Evolutionary conservation across 176 grass and related monocot species (phyloP).

Genomic region (Oryza glumipatula): DNA sequence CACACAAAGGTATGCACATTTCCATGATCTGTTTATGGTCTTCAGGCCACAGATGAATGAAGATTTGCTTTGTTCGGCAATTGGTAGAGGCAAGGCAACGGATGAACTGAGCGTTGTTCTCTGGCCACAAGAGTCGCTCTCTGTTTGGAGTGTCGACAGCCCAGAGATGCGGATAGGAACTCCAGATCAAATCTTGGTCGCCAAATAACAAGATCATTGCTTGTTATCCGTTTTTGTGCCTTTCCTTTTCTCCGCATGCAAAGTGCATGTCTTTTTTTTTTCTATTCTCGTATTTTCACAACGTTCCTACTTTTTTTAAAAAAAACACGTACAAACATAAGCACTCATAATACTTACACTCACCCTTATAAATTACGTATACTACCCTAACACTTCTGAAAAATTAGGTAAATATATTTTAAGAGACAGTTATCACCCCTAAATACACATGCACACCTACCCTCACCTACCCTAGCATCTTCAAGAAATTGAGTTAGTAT

Average conservation of each 20-base stretch:
- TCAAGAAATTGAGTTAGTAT: no score
- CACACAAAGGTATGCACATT: neutral
- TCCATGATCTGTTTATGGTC: neutral
- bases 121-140: constrained; percentile 1
- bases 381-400: no score
- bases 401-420: no score
- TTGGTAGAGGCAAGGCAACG: neutral
- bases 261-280: neutral
- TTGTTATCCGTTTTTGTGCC: neutral
- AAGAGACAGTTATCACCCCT: no score
- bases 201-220: neutral
- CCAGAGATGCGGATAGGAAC: constrained; percentile 29
- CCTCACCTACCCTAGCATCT: no score
- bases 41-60: neutral
- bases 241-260: constrained; percentile 6
- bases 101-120: neutral
- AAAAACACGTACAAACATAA: no score
- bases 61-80: neutral
- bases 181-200: neutral
- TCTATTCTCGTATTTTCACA: no score
- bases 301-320: no score
- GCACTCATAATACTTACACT: no score
- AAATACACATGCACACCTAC: no score
- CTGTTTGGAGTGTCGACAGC: neutral
- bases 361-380: no score